Base-by-base conservation (phyloP, 2,329 filamentous ascomycete species). In the Emydomyces testavorans region DNA sequence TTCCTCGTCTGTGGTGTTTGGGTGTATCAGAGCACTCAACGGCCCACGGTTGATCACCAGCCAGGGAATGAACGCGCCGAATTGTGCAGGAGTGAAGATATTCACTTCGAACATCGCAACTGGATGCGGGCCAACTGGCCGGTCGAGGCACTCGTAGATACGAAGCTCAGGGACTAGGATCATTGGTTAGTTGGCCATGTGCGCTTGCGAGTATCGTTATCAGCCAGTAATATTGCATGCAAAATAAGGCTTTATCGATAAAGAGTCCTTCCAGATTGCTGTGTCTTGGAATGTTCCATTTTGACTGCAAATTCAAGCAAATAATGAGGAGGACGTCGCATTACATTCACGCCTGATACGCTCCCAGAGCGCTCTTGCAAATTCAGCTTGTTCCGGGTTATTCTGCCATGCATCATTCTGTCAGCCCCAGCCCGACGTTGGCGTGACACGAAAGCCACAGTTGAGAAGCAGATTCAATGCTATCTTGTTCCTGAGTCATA, bases 71-170 rank as follows among this genome's bases (percentile, higher is more conserved):
- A 94, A 93, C 0, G 89, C 88, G 0, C 88, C 88, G 59, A 94
- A 94, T 63, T 94, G 85, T 2, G 79, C 80, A 0, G 88, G 89
- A 0, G 82, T 87, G 63, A 90, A 86, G 16, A 94, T 38, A 56
- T 93, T 93, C 38, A 94, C 86, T 66, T 95, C 89, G 58, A 94
- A 94, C 87, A 94, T 94, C 45, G 80, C 83, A 0, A 87, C 65
- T 0, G 83, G 81, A 20, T 45, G 42, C 0, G 88, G 88, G 0
- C 88, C 89, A 23, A 94, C 65, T 0, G 88, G 86, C 11, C 69
- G 66, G 54, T 92, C 82, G 76, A 79, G 93, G 54, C 94, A 71
- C 11, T 65, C 72, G 62, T 94, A 94, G 57, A 93, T 82, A 46
- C 87, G 77, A 15, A 94, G 71, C 62, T 94, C 88, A 6, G 88